phyloP scores from a whole-genome alignment of 257 asterid species.

The Petrea volubilis region DNA sequence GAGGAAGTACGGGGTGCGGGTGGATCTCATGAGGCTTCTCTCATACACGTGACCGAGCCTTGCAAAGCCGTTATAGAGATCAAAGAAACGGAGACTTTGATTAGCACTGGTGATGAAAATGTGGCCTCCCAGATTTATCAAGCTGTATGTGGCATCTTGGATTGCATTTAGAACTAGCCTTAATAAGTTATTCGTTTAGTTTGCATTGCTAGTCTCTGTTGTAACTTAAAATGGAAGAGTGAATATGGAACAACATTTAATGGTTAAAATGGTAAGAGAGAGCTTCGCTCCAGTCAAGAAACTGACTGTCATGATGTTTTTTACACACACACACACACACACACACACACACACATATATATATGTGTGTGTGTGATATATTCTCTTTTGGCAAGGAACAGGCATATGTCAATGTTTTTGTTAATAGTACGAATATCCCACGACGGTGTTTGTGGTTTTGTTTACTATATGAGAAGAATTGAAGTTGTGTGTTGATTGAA shows the following conservation, averaged over 20 bases:
- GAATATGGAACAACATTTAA: neutral
- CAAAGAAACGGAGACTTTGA: conserved; percentile 35
- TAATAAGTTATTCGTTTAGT: neutral
- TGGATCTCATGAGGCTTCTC: conserved; percentile 28
- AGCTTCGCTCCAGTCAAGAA: neutral
- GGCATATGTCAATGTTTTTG: neutral
- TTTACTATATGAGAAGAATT: too few species aligned
- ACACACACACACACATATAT: too few species aligned
- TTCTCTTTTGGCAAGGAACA: too few species aligned
- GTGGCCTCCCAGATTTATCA: conserved; percentile 45
- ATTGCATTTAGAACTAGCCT: conserved; percentile 19
- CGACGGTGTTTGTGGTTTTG: too few species aligned
- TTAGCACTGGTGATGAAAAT: conserved; percentile 47
- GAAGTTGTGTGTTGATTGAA: too few species aligned
- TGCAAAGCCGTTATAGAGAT: conserved; percentile 47
- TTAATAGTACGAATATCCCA: too few species aligned
- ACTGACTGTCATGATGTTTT: neutral
- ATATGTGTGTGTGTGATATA: too few species aligned
- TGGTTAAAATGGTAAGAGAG: neutral
- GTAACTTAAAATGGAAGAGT: neutral
- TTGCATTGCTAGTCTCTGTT: neutral
- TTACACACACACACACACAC: too few species aligned
- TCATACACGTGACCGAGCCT: conserved; percentile 53
- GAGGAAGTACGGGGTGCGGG: conserved; percentile 30
- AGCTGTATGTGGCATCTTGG: conserved; percentile 41